Conservation (phyloP, 2,329 filamentous ascomycete genomes). For the Beauveria brongniartii region DNA sequence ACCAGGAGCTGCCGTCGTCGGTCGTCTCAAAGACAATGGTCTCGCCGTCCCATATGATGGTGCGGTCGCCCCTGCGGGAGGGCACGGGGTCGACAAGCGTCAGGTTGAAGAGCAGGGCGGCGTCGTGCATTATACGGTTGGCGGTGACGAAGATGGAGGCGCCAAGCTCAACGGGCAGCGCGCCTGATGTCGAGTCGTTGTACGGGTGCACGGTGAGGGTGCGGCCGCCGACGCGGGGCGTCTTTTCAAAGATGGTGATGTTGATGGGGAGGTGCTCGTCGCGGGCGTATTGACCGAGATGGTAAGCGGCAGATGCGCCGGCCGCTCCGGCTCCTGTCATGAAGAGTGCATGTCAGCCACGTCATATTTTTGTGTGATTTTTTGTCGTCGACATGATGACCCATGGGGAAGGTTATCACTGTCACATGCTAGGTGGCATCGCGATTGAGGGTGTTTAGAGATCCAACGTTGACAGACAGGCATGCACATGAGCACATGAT, state of each 20-base stretch:
- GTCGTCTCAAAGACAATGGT: conserved; percentile 61
- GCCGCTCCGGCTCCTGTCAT: conserved; percentile 74
- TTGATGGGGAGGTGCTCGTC: conserved; percentile 55
- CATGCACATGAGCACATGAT: too few species aligned
- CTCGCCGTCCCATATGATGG: conserved; percentile 80
- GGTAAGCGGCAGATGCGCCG: conserved; percentile 79
- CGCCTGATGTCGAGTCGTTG: conserved; percentile 45
- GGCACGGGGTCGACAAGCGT: conserved; percentile 37
- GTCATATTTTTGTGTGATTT: background rate
- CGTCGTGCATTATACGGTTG: conserved; percentile 74
- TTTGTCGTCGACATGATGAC: background rate
- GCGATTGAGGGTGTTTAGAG: too few species aligned
- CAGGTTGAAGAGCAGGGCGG: conserved; percentile 64
- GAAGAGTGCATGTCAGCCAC: background rate
- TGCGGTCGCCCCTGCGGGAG: conserved; percentile 41
- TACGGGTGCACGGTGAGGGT: conserved; percentile 77
- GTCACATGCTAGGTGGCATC: background rate
- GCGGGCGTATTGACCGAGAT: conserved; percentile 64
- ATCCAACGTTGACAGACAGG: background rate
- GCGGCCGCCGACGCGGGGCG: conserved; percentile 70
- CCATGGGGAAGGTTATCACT: conserved; percentile 1
- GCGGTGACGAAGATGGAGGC: conserved; percentile 84
- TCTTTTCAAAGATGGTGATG: conserved; percentile 82
- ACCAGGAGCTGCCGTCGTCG: conserved; percentile 50
- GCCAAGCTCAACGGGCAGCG: conserved; percentile 70